Conservation (phyloP, 2,329 filamentous ascomycete genomes). For the Geosmithia flava region DNA sequence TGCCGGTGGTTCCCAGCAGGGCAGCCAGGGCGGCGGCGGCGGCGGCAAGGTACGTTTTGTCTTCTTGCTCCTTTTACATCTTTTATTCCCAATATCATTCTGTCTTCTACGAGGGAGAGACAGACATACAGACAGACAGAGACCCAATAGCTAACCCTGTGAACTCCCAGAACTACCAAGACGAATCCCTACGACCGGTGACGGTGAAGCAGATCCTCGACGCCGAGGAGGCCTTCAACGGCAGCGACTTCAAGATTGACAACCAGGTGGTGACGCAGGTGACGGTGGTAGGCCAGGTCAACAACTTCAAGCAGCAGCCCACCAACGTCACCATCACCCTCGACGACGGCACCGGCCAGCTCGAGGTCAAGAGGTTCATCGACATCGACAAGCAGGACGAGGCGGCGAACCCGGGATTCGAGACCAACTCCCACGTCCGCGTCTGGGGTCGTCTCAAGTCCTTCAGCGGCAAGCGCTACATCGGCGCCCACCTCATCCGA, state of each 20-base stretch:
- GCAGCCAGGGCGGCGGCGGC: slow-evolving; percentile 33
- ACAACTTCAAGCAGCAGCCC: slow-evolving; percentile 70
- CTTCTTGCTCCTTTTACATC: background rate
- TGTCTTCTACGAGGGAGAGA: no score
- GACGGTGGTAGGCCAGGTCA: slow-evolving; percentile 84
- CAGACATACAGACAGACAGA: no score
- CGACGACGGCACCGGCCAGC: slow-evolving; percentile 85
- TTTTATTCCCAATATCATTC: background rate
- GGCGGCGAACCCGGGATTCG: slow-evolving; percentile 39
- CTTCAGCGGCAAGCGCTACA: slow-evolving; percentile 72
- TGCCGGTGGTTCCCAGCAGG: slow-evolving; percentile 43
- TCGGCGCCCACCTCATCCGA: slow-evolving; percentile 74
- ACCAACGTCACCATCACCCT: slow-evolving; percentile 89
- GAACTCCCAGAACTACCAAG: slow-evolving; percentile 50
- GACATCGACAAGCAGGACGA: slow-evolving; percentile 47
- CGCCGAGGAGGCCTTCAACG: slow-evolving; percentile 61
- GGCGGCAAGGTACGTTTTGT: slow-evolving; percentile 27
- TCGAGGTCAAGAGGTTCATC: slow-evolving; percentile 85
- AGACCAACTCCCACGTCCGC: slow-evolving; percentile 69
- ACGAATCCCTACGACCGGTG: slow-evolving; percentile 83
- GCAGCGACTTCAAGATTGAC: slow-evolving; percentile 74
- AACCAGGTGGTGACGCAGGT: slow-evolving; percentile 56
- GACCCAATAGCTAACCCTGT: no score
- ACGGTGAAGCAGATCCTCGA: slow-evolving; percentile 93
- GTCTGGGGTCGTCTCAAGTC: slow-evolving; percentile 75